phyloP scores from a whole-genome alignment of 495 filamentous ascomycete genomes.

The Annulohypoxylon stygium region DNA sequence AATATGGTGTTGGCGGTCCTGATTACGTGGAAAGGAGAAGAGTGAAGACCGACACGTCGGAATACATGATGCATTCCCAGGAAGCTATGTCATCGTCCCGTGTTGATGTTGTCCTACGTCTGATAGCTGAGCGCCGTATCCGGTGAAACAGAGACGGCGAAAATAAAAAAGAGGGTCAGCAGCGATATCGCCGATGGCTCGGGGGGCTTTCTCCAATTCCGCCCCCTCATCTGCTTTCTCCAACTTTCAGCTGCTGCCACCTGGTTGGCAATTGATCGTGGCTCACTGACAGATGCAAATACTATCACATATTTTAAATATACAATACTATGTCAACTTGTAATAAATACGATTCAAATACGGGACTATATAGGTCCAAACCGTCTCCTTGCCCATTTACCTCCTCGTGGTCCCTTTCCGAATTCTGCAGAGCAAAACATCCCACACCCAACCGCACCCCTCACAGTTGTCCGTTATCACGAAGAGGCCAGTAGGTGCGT shows the following conservation, averaged over 20 bases:
- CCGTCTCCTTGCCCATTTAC: background rate
- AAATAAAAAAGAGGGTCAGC: slow-evolving; percentile 40
- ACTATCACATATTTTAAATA: too few relatives aligned
- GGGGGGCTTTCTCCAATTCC: slow-evolving; percentile 25
- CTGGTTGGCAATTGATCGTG: background rate
- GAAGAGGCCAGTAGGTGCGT: too few relatives aligned
- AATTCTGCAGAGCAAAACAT: background rate
- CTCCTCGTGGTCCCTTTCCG: background rate
- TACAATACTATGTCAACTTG: too few relatives aligned
- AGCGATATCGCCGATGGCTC: slow-evolving; percentile 25
- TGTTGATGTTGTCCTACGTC: background rate
- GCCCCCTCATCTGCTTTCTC: slow-evolving; percentile 33
- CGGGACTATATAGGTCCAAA: background rate
- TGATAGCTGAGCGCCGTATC: slow-evolving; percentile 1
- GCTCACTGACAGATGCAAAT: too few relatives aligned
- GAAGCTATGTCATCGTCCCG: slow-evolving; percentile 8
- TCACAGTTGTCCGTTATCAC: too few relatives aligned
- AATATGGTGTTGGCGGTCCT: slow-evolving; percentile 18
- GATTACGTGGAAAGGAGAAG: slow-evolving; percentile 21
- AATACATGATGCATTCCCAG: slow-evolving; percentile 52
- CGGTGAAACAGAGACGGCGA: slow-evolving; percentile 36
- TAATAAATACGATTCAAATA: too few relatives aligned
- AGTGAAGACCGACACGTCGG: slow-evolving; percentile 34
- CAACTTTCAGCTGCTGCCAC: slow-evolving; percentile 16
- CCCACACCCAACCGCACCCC: background rate